Evolutionary conservation across 2,329 filamentous ascomycete species (phyloP), one percentile per base, ranked within the genome.

Genomic region (Pyrenophora teres): DNA sequence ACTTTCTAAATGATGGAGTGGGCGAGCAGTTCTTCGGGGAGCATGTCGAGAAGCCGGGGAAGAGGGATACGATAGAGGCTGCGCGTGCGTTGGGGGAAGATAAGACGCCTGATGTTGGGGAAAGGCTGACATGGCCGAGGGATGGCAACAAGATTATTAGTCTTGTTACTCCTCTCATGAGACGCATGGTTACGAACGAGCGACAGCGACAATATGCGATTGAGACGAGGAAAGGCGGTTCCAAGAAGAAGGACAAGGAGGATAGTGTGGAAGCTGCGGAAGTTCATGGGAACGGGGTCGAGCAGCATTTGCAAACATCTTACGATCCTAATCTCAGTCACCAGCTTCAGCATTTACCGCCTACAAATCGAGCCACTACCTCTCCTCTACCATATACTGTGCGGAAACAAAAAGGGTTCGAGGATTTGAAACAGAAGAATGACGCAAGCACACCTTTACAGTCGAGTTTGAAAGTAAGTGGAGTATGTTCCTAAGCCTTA

Each of bases 151-250:
- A 79, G 53, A 81, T 84, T 42, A 80, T 84, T 35, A 75, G 78
- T n/a, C 69, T 83, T 18, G 78, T 83, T n/a, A 83, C 81, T 54
- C 82, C 81, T 10, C 65, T 84, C 39, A 71, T 85, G 52, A 70
- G 82, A 50, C 74, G 82, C 19, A 83, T 84, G 81, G 81, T 84
- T 10, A 84, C 81, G 13, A 85, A 85, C 52, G 82, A 84, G 64
- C 74, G 82, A 19, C 82, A 85, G 62, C 74, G 82, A 32, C 75
- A 81, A 61, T 84, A 84, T 65, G 82, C 82, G 1, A 78, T 83
- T 25, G 80, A 82, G 64, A 81, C 79, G 1, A 75, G 82, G 35
- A 83, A 81, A 56, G 77, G 77, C 9, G 76, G 76, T 3, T 69
- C 69, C 5, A 77, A 77, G 48, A 54, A 54, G 50, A 67, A 62